phyloP scores from a whole-genome alignment of 2,329 filamentous ascomycete genomes.

The Fusarium zealandicum region DNA sequence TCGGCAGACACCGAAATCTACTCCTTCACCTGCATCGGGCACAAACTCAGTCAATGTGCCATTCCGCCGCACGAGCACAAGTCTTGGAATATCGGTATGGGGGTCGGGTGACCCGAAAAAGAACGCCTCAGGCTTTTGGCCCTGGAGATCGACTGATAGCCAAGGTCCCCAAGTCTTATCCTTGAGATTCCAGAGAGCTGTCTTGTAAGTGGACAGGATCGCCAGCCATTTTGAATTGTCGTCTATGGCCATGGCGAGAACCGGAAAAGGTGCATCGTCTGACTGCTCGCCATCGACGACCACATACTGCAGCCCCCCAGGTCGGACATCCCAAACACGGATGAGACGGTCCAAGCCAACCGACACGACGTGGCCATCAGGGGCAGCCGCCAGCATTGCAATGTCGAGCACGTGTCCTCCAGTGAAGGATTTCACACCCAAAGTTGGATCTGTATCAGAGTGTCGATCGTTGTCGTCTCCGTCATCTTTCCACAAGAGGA shows the following conservation, averaged over 20 bases:
- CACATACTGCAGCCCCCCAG: constrained; percentile 51
- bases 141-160: constrained; percentile 57
- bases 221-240: constrained; percentile 70
- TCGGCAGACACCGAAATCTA: constrained; percentile 58
- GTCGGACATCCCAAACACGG: constrained; percentile 69
- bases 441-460: constrained; percentile 53
- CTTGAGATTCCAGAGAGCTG: constrained; percentile 69
- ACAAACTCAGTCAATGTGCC: constrained; percentile 68
- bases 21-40: constrained; percentile 51
- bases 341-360: constrained; percentile 75
- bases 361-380: constrained; percentile 71
- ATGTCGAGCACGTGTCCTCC: constrained; percentile 75
- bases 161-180: constrained; percentile 64
- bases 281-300: constrained; percentile 51
- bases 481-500: constrained; percentile 72
- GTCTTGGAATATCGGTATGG: constrained; percentile 49
- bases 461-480: constrained; percentile 55
- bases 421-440: constrained; percentile 67
- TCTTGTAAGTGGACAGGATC: constrained; percentile 64
- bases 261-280: constrained; percentile 60
- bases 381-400: constrained; percentile 67
- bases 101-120: constrained; percentile 63
- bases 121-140: constrained; percentile 67
- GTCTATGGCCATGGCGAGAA: constrained; percentile 71
- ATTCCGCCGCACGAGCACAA: constrained; percentile 70